Evolutionary conservation across 2,329 filamentous ascomycete genomes (phyloP), one percentile per base, ranked within the genome.

Genomic region (Emmonsiellopsis sp.): DNA sequence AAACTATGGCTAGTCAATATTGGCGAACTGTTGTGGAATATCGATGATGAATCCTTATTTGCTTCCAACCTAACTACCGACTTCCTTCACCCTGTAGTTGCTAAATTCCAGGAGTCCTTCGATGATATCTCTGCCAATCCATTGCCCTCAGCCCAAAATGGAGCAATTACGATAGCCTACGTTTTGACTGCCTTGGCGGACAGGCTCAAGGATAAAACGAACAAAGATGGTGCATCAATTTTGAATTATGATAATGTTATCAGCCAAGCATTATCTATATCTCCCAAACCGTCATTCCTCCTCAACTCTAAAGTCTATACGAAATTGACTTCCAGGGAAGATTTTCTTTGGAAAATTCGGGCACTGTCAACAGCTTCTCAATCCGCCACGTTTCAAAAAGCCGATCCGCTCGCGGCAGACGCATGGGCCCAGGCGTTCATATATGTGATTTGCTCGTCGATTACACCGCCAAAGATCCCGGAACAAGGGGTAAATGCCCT

Each of bases 371-470:
- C 83, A 31, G 71, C 86, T 13, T 78, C 83, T 13, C 66, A 75
- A 13, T 74, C 76, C 14, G 67, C 90, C 2, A 71, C 73, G 10
- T 74, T 79, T 32, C 71, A 76, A 10, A 66, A 73, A 3, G 71
- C 73, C 11, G 71, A 79, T 8, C 56, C 64, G 21, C 56, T 63
- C 40, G 74, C 80, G n/a, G 77, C 78, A 56, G 70, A 81, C 51
- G 82, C 84, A 13, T 98, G 92, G 93, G 84, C 87, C 11, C 87
- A 95, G 62, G 84, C 87, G 2, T 81, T 92, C 55, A 83, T 96
- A n/a, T 94, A 87, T 66, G 73, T 87, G 13, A 80, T 92, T 45
- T 83, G 84, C 45, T 83, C 85, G 1, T 72, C 81, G 11, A 74
- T 68, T 10, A 74, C 88, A 17, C 76, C 85, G 10, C 76, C 84